Percentiles rank a stretch among this genome's conserved stretches.
phyloP scores from a whole-genome alignment of 208 protist genomes.

The Crithidia acanthocephali region DNA sequence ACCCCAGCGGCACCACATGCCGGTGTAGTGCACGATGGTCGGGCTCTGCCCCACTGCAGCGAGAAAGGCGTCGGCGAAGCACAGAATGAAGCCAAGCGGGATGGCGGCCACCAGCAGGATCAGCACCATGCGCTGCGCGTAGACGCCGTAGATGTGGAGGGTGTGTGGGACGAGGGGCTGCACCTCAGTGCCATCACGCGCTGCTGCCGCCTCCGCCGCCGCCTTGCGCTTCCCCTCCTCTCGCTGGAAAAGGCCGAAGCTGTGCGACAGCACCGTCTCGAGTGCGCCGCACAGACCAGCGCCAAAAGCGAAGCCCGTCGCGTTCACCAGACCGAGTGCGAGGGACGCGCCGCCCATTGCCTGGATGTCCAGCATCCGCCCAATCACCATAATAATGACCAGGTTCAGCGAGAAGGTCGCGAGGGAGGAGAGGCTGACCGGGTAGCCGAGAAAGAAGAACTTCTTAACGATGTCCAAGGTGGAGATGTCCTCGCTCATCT shows the following conservation, averaged over 20 bases:
- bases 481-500: constrained; percentile 37
- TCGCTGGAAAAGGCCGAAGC: constrained; percentile 58
- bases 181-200: constrained; percentile 12
- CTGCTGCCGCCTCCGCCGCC: constrained; percentile 11
- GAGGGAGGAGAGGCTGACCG: constrained; percentile 71
- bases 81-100: constrained; percentile 71
- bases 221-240: constrained; percentile 41
- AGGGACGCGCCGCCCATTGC: constrained; percentile 76
- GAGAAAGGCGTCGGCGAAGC: constrained; percentile 63
- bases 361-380: constrained; percentile 56
- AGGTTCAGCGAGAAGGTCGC: constrained; percentile 82
- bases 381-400: constrained; percentile 69
- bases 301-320: constrained; percentile 86
- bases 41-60: constrained; percentile 44
- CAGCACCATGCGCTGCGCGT: constrained; percentile 81
- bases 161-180: constrained; percentile 11
- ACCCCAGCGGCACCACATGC: constrained; percentile 66
- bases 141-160: constrained; percentile 83
- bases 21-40: constrained; percentile 69
- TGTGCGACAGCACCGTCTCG: constrained; percentile 86
- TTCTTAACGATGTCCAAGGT: constrained; percentile 47
- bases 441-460: constrained; percentile 73
- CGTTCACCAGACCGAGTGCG: constrained; percentile 81
- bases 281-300: constrained; percentile 83
- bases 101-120: constrained; percentile 74